A percentile compares a stretch with the other conserved stretches of the same genome.
These are phyloP conservation scores for Dianthus caryophyllus DNA, from an alignment of 148 eudicot genomes.

Conservation along the genomic window DNA sequence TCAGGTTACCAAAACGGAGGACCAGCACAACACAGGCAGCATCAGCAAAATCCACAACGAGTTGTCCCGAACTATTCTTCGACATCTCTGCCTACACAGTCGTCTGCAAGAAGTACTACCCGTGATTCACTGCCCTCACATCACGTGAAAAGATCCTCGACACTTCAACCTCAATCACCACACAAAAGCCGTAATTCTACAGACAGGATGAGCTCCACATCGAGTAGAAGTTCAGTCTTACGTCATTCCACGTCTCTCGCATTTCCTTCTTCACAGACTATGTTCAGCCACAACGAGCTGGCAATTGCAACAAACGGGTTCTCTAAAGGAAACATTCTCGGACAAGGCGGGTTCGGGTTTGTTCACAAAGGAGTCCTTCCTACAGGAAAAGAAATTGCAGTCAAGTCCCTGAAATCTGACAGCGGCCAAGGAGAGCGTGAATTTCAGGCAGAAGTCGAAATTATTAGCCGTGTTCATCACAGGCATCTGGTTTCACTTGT, in stretches of 20 bases:
- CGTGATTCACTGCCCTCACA: constrained; percentile 9
- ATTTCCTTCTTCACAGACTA: constrained; percentile 51
- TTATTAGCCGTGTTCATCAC: constrained; percentile 92
- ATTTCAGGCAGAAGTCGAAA: constrained; percentile 87
- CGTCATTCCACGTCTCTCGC: constrained; percentile 55
- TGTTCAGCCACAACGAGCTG: constrained; percentile 69
- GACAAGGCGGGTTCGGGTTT: constrained; percentile 92
- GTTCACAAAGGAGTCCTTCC: constrained; percentile 84
- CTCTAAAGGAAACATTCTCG: constrained; percentile 62
- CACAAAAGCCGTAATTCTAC: constrained; percentile 40
- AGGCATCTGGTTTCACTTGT: constrained; percentile 89
- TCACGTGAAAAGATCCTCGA: neutral
- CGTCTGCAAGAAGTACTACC: constrained; percentile 38
- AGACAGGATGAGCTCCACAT: constrained; percentile 41
- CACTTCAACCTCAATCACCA: constrained; percentile 20
- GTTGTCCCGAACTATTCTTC: constrained; percentile 22
- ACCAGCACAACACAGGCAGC: constrained; percentile 53
- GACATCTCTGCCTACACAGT: constrained; percentile 32
- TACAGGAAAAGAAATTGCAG: constrained; percentile 80
- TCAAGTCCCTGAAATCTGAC: constrained; percentile 73
- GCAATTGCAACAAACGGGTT: constrained; percentile 79
- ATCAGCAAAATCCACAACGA: constrained; percentile 24
- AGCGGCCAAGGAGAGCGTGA: constrained; percentile 90
- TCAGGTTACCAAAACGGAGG: constrained; percentile 56
- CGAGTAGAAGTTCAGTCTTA: constrained; percentile 34